Evolutionary conservation across 2,329 filamentous ascomycete species (phyloP), one percentile per base, ranked within the genome.

Genomic region (Harringtonia aguacate): DNA sequence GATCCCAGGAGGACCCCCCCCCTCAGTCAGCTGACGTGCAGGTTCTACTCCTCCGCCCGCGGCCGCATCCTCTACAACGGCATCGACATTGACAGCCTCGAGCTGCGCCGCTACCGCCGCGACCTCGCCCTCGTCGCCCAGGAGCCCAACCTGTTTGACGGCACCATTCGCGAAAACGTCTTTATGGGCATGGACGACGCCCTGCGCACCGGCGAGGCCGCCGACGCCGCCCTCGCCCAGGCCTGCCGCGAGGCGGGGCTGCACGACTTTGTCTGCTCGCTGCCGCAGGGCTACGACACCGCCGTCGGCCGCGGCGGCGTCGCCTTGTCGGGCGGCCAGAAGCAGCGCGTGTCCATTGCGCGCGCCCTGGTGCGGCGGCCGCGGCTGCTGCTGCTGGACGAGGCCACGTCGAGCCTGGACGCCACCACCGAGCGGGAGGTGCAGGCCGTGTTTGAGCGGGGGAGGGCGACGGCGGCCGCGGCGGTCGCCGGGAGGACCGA

Each of bases 21-120:
- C n/a, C n/a, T n/a, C n/a, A n/a, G n/a, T n/a, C n/a, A n/a, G n/a
- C n/a, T n/a, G n/a, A n/a, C n/a, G n/a, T n/a, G n/a, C n/a, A 71
- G 77, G 14, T 88, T 89, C 61, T 90, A 90, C 58, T 75, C 85
- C 33, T 65, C 70, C 12, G 86, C 86, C 7, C 63, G 66, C n/a
- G n/a, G n/a, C n/a, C n/a, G n/a, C 6, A 79, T 92, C 43, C 64
- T 79, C 1, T 74, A 78, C 56, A 79, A 85, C 56, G 76, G 70
- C 6, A 64, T 67, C 41, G 70, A 81, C 52, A 76, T 88, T 36
- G 58, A 65, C 1, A 57, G 67, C 1, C 57, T 86, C 42, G 74
- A 81, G 44, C 67, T 82, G 0, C 69, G 69, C 47, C 62, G 70
- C n/a, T 86, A 86, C 56, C 75, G 84, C 34, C 69, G 70, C 44